A percentile compares a stretch with the other conserved stretches of the same genome.
These are phyloP conservation scores for Leptographium lundbergii DNA, from an alignment of 2,329 filamentous ascomycete genomes.

Conservation along the genomic window DNA sequence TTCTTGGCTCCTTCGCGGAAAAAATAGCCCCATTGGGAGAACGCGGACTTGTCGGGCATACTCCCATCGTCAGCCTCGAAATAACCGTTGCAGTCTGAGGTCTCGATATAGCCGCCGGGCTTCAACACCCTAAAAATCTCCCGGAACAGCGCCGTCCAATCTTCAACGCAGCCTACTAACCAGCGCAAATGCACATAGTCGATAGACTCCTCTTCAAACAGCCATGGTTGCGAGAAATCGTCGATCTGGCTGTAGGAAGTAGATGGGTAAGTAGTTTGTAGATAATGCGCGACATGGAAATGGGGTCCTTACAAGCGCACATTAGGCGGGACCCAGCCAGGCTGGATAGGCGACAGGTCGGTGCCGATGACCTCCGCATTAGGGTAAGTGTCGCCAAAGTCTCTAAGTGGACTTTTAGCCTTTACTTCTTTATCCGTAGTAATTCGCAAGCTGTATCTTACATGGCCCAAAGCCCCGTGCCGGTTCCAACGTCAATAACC, in stretches of 20 bases:
- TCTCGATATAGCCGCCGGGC: slow-evolving; percentile 35
- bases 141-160: slow-evolving; percentile 13
- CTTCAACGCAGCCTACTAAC: slow-evolving; percentile 14
- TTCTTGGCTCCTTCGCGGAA: no score
- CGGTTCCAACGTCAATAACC: slow-evolving; percentile 8
- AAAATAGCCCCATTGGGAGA: slow-evolving; percentile 13
- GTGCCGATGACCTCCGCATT: slow-evolving; percentile 27
- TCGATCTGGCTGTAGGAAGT: slow-evolving; percentile 13
- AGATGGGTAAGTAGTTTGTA: background rate
- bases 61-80: slow-evolving; percentile 16
- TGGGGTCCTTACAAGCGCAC: background rate
- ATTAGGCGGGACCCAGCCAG: slow-evolving; percentile 8
- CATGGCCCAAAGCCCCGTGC: slow-evolving; percentile 28
- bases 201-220: slow-evolving; percentile 12
- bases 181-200: slow-evolving; percentile 17
- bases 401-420: slow-evolving; percentile 23
- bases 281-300: background rate
- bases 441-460: no score
- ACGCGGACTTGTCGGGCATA: slow-evolving; percentile 8
- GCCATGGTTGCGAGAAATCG: slow-evolving; percentile 15
- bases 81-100: slow-evolving; percentile 5
- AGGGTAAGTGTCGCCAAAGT: slow-evolving; percentile 21
- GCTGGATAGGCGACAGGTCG: slow-evolving; percentile 28
- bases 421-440: no score
- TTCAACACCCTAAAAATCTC: slow-evolving; percentile 18